Evolutionary conservation across 257 asterid species (phyloP).

Genomic region (Solanum lycopersicoides): DNA sequence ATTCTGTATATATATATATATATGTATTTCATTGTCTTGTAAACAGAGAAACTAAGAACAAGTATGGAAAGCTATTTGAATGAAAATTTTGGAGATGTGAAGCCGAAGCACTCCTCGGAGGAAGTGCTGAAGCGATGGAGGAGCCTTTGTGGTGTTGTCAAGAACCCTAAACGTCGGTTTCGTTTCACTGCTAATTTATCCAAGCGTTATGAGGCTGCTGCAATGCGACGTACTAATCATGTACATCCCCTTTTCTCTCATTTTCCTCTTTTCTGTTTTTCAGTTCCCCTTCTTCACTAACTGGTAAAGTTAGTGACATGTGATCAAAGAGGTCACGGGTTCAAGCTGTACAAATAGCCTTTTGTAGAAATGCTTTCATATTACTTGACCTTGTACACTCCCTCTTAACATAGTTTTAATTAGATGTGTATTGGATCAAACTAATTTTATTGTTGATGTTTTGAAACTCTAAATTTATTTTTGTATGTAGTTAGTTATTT

Average conservation of each 20-base stretch:
- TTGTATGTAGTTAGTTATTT: too few species aligned
- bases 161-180: constrained; percentile 8
- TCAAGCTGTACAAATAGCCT: too few species aligned
- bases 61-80: constrained; percentile 2
- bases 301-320: neutral
- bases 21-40: neutral
- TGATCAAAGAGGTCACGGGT: too few species aligned
- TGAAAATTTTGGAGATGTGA: constrained; percentile 7
- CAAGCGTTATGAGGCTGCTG: constrained; percentile 8
- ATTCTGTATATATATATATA: neutral
- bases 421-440: neutral
- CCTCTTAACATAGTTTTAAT: neutral
- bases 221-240: neutral
- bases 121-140: constrained; percentile 12
- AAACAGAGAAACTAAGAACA: neutral
- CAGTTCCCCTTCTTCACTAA: too few species aligned
- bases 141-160: neutral
- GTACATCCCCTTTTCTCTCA: neutral
- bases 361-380: too few species aligned
- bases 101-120: constrained; percentile 1
- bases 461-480: neutral
- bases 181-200: constrained; percentile 11
- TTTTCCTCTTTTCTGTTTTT: neutral
- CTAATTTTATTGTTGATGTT: too few species aligned
- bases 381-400: neutral